Base-by-base conservation (phyloP, 441 rosid species). In the Adansonia gregorii region DNA sequence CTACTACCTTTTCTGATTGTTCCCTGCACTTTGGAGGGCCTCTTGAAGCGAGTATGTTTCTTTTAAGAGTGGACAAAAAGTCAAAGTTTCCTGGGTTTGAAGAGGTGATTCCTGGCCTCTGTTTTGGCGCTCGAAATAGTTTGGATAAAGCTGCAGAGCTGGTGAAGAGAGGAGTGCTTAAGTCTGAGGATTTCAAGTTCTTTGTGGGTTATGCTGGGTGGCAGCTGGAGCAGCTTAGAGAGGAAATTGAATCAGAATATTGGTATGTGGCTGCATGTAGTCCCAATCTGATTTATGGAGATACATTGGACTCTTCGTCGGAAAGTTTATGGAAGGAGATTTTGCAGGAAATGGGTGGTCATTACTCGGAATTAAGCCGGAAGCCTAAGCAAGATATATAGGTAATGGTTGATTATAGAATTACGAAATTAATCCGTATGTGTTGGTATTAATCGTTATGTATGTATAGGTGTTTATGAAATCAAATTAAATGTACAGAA, bases 221-320 rank as follows among this genome's bases (percentile, higher is more conserved):
- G 98, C 95, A 92, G 81, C 88, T 88, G 64, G 98, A 91, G 82
- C 99, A 93, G 74, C 81, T 93, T 81, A 91, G 87, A 79, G 95
- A 90, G 85, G 99, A 95, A 87, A 93, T 92, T 2, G 92, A 92
- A 76, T 91, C 88, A 17, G 87, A 89, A 80, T 92, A 85, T 51
- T 95, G 99, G 99, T 81, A 86, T 58, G 92, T 92, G 2, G 97
- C 97, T 65, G 89, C 97, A 0, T 95, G 98, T 73, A 93, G 99
- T 85, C 84, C 90, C 2, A 81, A 92, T 83, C 84, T 93, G 80
- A 86, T 92, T 48, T 91, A 83, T 9, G 93, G 90, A 45, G 86
- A 71, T 68, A 80, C 89, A 8, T 74, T 83, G 0, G 83, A 68
- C 5, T 77, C 87, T 19, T 83, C 86, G 12, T 85, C 97, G 0